phyloP scores from a whole-genome alignment of 345 rosid species.

The Microthlaspi erraticum region DNA sequence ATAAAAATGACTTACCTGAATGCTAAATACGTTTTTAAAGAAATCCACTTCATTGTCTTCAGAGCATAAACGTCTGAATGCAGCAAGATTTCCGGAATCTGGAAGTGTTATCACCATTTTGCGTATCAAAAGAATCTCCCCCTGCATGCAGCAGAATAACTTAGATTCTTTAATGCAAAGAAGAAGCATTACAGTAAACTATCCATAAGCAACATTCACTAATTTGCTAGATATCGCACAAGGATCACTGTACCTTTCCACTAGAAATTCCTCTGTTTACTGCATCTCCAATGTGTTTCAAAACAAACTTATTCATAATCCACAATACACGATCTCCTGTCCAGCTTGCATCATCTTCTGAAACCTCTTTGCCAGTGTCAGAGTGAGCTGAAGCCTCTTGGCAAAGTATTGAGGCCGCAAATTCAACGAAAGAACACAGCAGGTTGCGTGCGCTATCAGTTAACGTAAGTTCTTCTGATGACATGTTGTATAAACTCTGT shows the following conservation, averaged over 20 bases:
- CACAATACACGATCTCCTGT: slow-evolving; percentile 52
- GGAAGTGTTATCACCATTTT: slow-evolving; percentile 75
- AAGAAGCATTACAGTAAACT: background rate
- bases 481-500: slow-evolving; percentile 70
- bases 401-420: slow-evolving; percentile 55
- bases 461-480: slow-evolving; percentile 64
- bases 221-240: too few relatives aligned
- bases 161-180: background rate
- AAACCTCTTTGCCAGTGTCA: slow-evolving; percentile 40
- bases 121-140: slow-evolving; percentile 78
- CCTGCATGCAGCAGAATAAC: slow-evolving; percentile 64
- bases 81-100: slow-evolving; percentile 54
- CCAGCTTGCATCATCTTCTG: slow-evolving; percentile 53
- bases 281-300: slow-evolving; percentile 71
- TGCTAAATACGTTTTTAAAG: slow-evolving; percentile 70
- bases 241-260: slow-evolving; percentile 56
- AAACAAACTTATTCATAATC: slow-evolving; percentile 60
- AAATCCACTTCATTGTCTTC: slow-evolving; percentile 83
- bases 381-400: slow-evolving; percentile 37
- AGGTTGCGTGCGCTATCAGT: slow-evolving; percentile 68
- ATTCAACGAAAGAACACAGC: slow-evolving; percentile 67
- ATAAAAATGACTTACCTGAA: slow-evolving; percentile 56
- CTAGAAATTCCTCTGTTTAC: slow-evolving; percentile 50
- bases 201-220: too few relatives aligned
- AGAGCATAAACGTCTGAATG: slow-evolving; percentile 65